Evolutionary conservation across 2,329 filamentous ascomycete genomes (phyloP).

Genomic region (Monosporascus sp.): DNA sequence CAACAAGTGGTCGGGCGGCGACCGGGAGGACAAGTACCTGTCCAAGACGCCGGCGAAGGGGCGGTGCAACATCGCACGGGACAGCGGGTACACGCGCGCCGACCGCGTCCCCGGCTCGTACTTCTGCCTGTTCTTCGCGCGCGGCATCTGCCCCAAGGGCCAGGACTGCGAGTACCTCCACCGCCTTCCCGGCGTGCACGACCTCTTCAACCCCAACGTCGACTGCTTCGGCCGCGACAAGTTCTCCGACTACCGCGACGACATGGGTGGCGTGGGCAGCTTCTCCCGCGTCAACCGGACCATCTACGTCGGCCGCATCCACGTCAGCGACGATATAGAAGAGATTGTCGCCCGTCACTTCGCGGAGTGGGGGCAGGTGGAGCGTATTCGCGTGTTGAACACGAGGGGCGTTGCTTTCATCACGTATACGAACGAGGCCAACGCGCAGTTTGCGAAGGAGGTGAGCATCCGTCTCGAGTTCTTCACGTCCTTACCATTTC

Average conservation of each 20-base stretch:
- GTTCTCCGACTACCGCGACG: constrained; percentile 86
- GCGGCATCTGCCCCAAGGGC: constrained; percentile 78
- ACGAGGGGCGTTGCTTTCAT: constrained; percentile 88
- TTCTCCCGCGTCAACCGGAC: constrained; percentile 94
- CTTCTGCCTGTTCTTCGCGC: constrained; percentile 88
- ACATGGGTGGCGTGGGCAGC: constrained; percentile 94
- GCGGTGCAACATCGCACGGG: constrained; percentile 79
- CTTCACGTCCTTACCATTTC: not conserved
- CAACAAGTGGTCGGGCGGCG: constrained; percentile 96
- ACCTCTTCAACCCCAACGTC: constrained; percentile 88
- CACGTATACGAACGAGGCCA: constrained; percentile 87
- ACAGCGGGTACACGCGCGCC: constrained; percentile 72
- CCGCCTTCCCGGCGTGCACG: constrained; percentile 76
- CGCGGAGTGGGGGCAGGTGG: constrained; percentile 91
- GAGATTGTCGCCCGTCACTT: constrained; percentile 94
- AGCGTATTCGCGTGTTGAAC: constrained; percentile 82
- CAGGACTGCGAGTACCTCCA: constrained; percentile 94
- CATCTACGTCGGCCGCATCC: constrained; percentile 87
- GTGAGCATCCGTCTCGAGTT: not conserved
- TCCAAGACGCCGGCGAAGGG: constrained; percentile 76
- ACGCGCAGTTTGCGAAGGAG: constrained; percentile 80
- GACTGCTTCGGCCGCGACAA: constrained; percentile 96
- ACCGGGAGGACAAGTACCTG: constrained; percentile 85
- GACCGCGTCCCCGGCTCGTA: constrained; percentile 74
- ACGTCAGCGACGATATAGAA: constrained; percentile 94